phyloP scores from a whole-genome alignment of 495 filamentous ascomycete genomes.

The Apiosordaria backusii region DNA sequence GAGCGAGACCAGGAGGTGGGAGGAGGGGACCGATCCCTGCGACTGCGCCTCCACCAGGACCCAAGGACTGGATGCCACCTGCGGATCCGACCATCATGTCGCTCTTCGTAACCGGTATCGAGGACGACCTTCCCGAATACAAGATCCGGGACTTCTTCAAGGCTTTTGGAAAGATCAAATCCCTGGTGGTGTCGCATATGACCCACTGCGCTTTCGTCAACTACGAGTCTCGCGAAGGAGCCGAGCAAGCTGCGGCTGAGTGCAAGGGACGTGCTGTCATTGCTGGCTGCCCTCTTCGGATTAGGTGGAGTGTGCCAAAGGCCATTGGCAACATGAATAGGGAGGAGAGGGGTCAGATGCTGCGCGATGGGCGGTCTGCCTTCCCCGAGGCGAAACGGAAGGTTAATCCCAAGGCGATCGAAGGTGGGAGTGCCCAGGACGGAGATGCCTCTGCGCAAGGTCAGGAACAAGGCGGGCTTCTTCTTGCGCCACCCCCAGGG shows the following conservation, averaged over 20 bases:
- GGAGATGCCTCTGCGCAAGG: constrained; percentile 13
- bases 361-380: constrained; percentile 64
- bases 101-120: constrained; percentile 89
- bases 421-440: constrained; percentile 25
- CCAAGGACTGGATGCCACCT: constrained; percentile 80
- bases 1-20: constrained; percentile 38
- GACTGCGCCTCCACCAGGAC: constrained; percentile 69
- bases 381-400: constrained; percentile 41
- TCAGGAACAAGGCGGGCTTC: constrained; percentile 42
- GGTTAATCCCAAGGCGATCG: constrained; percentile 34
- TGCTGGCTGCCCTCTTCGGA: constrained; percentile 76
- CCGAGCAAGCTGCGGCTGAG: constrained; percentile 77
- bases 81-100: constrained; percentile 80
- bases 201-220: constrained; percentile 97
- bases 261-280: constrained; percentile 85
- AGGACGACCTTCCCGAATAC: constrained; percentile 93
- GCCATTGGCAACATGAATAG: constrained; percentile 84
- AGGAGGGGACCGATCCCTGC: constrained; percentile 58
- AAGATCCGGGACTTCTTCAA: constrained; percentile 86
- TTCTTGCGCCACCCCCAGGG: constrained; percentile 81
- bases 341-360: constrained; percentile 70
- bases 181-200: constrained; percentile 90
- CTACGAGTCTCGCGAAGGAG: constrained; percentile 74
- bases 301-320: constrained; percentile 90
- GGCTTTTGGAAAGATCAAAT: constrained; percentile 80